Evolutionary conservation across 257 asterid genomes (phyloP).

Genomic region (Ehretia macrophylla): DNA sequence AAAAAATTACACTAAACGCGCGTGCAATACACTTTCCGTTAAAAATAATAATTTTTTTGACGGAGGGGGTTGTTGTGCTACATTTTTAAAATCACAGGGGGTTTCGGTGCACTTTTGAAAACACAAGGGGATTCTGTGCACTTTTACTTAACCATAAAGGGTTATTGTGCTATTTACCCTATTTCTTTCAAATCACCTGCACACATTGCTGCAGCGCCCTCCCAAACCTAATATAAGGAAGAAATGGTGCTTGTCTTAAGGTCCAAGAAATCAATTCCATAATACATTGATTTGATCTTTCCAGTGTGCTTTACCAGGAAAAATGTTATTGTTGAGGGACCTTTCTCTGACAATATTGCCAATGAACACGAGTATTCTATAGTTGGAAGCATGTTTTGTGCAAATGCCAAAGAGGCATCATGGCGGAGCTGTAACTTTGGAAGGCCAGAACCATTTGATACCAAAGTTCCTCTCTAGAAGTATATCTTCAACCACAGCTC

Average conservation of each 20-base stretch:
- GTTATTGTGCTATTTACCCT: too few species aligned
- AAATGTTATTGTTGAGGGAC: conserved; percentile 48
- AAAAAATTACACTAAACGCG: too few species aligned
- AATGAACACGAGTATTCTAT: conserved; percentile 31
- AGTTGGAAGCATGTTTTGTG: conserved; percentile 24
- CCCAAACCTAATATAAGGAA: neutral
- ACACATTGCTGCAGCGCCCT: neutral
- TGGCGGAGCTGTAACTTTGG: conserved; percentile 27
- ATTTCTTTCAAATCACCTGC: neutral
- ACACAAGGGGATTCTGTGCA: too few species aligned
- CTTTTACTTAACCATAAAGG: too few species aligned
- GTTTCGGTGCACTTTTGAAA: too few species aligned
- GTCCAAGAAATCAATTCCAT: conserved; percentile 23
- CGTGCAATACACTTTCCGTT: too few species aligned
- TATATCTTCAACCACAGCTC: conserved; percentile 25
- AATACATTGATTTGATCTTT: conserved; percentile 41
- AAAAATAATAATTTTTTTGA: too few species aligned
- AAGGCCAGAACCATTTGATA: conserved; percentile 22
- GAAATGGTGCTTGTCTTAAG: conserved; percentile 5
- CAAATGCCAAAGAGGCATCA: conserved; percentile 30
- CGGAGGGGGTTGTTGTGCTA: too few species aligned
- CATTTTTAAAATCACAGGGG: too few species aligned
- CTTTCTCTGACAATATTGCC: conserved; percentile 21
- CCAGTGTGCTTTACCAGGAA: conserved; percentile 66
- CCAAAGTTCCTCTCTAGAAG: conserved; percentile 17